A percentile compares a stretch with the other conserved stretches of the same genome.
phyloP scores from a whole-genome alignment of 768 basidiomycete genomes.

The Hypholoma sublateritium region DNA sequence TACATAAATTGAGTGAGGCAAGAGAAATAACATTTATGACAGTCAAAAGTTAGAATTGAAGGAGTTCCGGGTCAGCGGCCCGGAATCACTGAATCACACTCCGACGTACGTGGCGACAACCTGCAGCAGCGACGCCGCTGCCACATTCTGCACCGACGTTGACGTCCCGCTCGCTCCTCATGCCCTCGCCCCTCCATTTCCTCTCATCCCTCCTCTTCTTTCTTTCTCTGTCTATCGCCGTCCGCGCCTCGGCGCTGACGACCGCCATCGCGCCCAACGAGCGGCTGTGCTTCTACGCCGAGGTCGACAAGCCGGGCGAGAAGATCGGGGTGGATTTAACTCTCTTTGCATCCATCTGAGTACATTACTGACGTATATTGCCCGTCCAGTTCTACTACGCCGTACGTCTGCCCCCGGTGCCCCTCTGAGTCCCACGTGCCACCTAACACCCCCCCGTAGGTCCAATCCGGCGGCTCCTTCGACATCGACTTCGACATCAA shows the following conservation, averaged over 20 bases:
- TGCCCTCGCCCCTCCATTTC: constrained; percentile 27
- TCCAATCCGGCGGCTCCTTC: constrained; percentile 96
- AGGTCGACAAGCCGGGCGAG: constrained; percentile 93
- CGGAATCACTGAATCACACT: constrained; percentile 6
- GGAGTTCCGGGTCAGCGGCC: neutral
- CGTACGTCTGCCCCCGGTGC: constrained; percentile 42
- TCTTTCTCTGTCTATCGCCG: constrained; percentile 32
- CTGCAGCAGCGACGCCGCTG: constrained; percentile 1
- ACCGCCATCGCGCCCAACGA: constrained; percentile 79
- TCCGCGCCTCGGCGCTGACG: constrained; percentile 68
- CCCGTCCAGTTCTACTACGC: constrained; percentile 91
- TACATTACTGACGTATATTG: constrained; percentile 10
- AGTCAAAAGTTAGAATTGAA: no score
- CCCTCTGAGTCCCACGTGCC: no score
- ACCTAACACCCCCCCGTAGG: constrained; percentile 38
- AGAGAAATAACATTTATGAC: no score
- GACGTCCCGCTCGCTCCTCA: constrained; percentile 16
- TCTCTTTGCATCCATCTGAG: neutral
- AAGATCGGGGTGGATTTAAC: constrained; percentile 76
- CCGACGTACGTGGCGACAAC: constrained; percentile 20
- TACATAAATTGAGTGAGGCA: no score
- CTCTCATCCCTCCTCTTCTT: constrained; percentile 34
- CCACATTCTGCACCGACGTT: constrained; percentile 13
- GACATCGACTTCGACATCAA: constrained; percentile 94
- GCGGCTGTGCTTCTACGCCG: constrained; percentile 90